A percentile compares a stretch with the other conserved stretches of the same genome.
Conservation (phyloP, 1,284 basidiomycete genomes). For the Xerocomus minutiporus region DNA sequence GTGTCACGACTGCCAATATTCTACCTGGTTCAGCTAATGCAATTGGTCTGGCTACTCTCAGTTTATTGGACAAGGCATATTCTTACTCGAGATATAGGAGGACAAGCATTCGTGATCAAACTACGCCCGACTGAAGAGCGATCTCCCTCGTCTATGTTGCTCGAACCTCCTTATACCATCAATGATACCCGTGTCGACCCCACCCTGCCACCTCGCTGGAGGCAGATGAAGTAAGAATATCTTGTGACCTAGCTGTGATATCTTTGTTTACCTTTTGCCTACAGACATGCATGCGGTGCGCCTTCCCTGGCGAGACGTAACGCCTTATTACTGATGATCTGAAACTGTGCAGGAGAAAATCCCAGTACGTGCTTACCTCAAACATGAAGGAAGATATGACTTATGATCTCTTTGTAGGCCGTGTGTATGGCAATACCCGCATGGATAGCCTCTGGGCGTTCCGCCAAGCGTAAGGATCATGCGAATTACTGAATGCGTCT, state of each 20-base stretch:
- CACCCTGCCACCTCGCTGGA: constrained; percentile 39
- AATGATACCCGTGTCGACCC: constrained; percentile 34
- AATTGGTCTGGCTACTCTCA: constrained; percentile 40
- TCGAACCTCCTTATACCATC: constrained; percentile 45
- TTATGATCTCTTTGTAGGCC: constrained; percentile 12
- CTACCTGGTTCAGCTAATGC: constrained; percentile 60
- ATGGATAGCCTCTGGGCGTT: constrained; percentile 61
- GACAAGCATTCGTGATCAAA: constrained; percentile 54
- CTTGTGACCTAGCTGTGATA: background rate
- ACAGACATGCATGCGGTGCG: constrained; percentile 46
- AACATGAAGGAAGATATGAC: background rate
- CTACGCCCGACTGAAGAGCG: constrained; percentile 44
- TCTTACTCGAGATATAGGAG: constrained; percentile 34
- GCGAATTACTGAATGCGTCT: background rate
- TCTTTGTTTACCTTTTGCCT: constrained; percentile 6
- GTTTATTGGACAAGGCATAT: background rate
- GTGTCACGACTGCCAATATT: constrained; percentile 67
- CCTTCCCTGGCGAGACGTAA: background rate
- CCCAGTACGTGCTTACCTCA: constrained; percentile 18
- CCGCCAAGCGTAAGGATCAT: constrained; percentile 38
- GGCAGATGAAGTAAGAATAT: constrained; percentile 44
- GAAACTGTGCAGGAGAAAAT: constrained; percentile 23
- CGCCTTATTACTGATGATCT: constrained; percentile 1
- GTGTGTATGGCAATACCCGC: constrained; percentile 30
- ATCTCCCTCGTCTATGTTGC: constrained; percentile 43